Evolutionary conservation across 2,329 filamentous ascomycete species (phyloP).

Genomic region (Aspergillus ochraceoroseus): DNA sequence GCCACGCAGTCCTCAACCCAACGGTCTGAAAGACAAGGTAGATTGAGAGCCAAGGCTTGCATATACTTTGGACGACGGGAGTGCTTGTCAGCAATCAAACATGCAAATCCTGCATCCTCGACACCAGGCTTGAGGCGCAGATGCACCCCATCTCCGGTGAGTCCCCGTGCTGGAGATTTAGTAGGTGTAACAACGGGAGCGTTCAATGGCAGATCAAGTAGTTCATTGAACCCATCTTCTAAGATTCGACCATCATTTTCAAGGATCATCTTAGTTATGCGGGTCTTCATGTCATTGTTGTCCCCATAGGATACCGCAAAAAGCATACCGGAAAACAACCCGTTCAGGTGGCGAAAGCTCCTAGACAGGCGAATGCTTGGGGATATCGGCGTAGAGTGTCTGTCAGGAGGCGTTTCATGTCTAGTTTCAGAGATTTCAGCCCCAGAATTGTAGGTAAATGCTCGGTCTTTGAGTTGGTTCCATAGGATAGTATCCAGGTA

Average conservation of each 20-base stretch:
- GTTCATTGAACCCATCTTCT: constrained; percentile 69
- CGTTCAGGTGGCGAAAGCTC: constrained; percentile 28
- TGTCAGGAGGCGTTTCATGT: constrained; percentile 38
- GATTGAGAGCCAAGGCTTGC: constrained; percentile 82
- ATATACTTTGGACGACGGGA: constrained; percentile 88
- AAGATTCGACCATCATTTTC: constrained; percentile 69
- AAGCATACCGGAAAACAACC: constrained; percentile 72
- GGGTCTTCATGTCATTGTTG: constrained; percentile 52
- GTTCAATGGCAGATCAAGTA: constrained; percentile 57
- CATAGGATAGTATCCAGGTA: constrained; percentile 47
- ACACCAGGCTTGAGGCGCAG: constrained; percentile 55
- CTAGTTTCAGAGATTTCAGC: constrained; percentile 18
- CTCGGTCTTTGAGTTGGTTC: constrained; percentile 43
- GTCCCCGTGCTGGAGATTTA: constrained; percentile 23
- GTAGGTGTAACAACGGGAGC: constrained; percentile 28
- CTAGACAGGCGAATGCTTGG: constrained; percentile 50
- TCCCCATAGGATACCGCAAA: constrained; percentile 76
- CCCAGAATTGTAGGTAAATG: constrained; percentile 31
- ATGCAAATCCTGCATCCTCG: constrained; percentile 65
- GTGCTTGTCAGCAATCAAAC: constrained; percentile 78
- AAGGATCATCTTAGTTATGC: constrained; percentile 59
- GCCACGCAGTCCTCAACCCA: constrained; percentile 73
- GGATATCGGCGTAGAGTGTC: constrained; percentile 42
- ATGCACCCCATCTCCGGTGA: constrained; percentile 18
- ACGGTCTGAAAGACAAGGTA: constrained; percentile 76